Evolutionary conservation across 371 early-diverging fungal genomes (phyloP).

Genomic region (Mortierella sp.): DNA sequence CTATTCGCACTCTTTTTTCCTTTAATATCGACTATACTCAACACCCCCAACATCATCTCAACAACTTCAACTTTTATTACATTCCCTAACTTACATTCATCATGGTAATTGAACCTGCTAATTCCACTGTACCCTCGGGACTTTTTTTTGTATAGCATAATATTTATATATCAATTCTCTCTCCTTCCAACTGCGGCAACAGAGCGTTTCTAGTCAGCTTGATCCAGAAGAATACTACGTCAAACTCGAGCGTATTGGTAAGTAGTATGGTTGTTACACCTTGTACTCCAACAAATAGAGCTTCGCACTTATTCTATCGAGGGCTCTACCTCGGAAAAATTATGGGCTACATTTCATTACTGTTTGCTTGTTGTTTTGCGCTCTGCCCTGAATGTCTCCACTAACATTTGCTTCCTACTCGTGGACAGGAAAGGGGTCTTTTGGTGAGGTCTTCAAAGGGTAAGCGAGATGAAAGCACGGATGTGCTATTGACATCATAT

Average conservation of each 20-base stretch:
- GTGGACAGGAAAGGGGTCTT: constrained; percentile 82
- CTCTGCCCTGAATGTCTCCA: neutral
- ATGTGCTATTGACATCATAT: neutral
- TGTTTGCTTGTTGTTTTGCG: neutral
- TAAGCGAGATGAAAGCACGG: constrained; percentile 52
- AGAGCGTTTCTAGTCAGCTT: constrained; percentile 47
- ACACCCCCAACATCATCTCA: neutral
- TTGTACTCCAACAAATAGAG: constrained; percentile 2
- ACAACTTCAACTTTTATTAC: neutral
- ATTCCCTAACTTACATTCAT: constrained; percentile 1
- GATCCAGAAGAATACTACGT: constrained; percentile 57
- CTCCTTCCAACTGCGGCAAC: neutral
- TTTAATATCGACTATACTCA: neutral
- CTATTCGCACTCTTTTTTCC: neutral
- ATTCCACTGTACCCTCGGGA: neutral
- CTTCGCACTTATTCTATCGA: neutral
- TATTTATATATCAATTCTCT: neutral
- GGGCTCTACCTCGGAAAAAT: neutral
- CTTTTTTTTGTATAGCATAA: neutral
- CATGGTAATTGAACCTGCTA: constrained; percentile 8
- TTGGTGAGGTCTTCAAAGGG: constrained; percentile 93
- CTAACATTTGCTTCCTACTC: neutral
- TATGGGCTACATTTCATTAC: neutral
- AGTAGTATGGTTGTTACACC: constrained; percentile 21
- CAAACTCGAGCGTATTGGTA: constrained; percentile 54